Evolutionary conservation across 768 basidiomycete genomes (phyloP).

Genomic region (Xanthoconium purpureum): DNA sequence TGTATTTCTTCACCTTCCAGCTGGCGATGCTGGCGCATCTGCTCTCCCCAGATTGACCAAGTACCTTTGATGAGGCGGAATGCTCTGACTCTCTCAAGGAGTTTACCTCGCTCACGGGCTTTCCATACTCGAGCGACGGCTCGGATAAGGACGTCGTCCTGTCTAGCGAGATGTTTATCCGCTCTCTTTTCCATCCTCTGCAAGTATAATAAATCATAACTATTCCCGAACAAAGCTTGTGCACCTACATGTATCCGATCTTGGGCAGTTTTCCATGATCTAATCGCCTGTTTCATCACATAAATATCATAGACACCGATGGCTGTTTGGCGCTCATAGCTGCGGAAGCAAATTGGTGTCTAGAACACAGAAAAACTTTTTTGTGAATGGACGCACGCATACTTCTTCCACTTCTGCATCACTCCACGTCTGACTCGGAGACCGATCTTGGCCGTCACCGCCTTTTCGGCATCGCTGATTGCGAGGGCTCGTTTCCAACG

Average conservation of each 20-base stretch:
- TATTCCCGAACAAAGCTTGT: background rate
- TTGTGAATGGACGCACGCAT: slow-evolving; percentile 42
- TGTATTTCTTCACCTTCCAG: slow-evolving; percentile 44
- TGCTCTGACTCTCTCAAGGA: slow-evolving; percentile 52
- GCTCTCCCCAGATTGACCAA: slow-evolving; percentile 51
- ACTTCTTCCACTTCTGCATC: slow-evolving; percentile 56
- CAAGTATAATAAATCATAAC: slow-evolving; percentile 12
- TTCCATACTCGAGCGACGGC: slow-evolving; percentile 66
- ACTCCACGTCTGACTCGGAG: slow-evolving; percentile 47
- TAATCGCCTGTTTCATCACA: slow-evolving; percentile 45
- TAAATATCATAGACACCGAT: slow-evolving; percentile 40
- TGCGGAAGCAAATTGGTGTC: slow-evolving; percentile 24
- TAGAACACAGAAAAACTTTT: background rate
- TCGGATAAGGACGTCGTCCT: slow-evolving; percentile 55
- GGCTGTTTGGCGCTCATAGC: slow-evolving; percentile 44
- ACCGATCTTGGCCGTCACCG: slow-evolving; percentile 42
- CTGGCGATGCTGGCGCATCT: slow-evolving; percentile 37
- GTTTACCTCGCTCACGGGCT: slow-evolving; percentile 58
- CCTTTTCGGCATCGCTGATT: slow-evolving; percentile 44
- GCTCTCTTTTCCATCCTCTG: slow-evolving; percentile 59
- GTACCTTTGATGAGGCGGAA: slow-evolving; percentile 43
- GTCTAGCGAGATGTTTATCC: slow-evolving; percentile 51
- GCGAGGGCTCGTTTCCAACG: slow-evolving; percentile 51
- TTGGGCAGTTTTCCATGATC: slow-evolving; percentile 54
- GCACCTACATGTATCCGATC: slow-evolving; percentile 49